Conservation (phyloP, 331 rosid species). For the Phaseolus coccineus region DNA sequence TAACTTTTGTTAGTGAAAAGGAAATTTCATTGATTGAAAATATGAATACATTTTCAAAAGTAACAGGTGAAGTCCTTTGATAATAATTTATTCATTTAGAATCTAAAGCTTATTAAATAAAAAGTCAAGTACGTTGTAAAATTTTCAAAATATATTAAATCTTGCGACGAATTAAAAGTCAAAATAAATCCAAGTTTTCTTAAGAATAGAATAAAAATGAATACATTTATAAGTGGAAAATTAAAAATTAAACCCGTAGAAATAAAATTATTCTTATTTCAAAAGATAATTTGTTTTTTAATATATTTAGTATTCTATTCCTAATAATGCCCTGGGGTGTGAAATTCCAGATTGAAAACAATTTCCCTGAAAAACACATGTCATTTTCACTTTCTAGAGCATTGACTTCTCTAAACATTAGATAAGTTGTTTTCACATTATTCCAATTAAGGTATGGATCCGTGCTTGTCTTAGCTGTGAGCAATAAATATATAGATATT, state of each 20-base stretch:
- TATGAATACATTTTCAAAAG: not conserved
- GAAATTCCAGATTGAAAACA: constrained; percentile 23
- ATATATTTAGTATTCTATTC: not conserved
- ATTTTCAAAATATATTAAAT: not conserved
- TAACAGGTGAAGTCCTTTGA: not conserved
- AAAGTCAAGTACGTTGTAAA: not conserved
- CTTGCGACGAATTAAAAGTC: not conserved
- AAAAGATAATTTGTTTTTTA: no score
- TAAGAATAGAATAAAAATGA: not conserved
- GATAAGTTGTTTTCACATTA: constrained; percentile 7
- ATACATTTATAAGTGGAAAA: not conserved
- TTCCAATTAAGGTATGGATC: not conserved
- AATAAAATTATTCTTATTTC: not conserved
- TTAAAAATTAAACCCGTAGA: not conserved
- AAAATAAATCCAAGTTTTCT: not conserved
- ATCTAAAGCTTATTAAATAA: not conserved
- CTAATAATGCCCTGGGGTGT: not conserved
- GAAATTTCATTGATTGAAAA: not conserved
- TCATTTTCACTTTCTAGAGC: not conserved
- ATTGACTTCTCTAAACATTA: constrained; percentile 6
- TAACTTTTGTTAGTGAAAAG: not conserved
- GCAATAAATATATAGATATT: no score
- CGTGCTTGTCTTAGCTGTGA: not conserved
- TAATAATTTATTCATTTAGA: not conserved
- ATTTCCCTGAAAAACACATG: not conserved